These are phyloP conservation scores for Xylariaceae sp. DNA, from an alignment of 2,329 filamentous ascomycete species.

Conservation along the genomic window DNA sequence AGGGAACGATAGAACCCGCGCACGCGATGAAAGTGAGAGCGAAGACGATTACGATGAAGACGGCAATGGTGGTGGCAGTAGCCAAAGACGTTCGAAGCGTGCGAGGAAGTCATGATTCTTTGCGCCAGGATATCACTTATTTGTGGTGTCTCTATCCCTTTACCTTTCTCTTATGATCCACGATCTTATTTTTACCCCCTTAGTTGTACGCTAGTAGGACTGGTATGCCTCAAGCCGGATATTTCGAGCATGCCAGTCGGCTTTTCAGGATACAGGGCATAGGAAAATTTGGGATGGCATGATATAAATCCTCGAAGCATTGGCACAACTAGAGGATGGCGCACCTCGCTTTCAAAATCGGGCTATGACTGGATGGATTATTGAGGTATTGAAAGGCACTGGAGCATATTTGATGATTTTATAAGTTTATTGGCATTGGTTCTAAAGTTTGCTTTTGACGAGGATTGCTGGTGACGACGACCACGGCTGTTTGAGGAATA, in stretches of 20 bases:
- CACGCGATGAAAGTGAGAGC: constrained; percentile 52
- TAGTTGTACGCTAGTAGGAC: neutral
- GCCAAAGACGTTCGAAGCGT: constrained; percentile 35
- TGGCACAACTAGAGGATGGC: constrained; percentile 23
- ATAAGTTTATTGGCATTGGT: neutral
- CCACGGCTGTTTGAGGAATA: constrained; percentile 11
- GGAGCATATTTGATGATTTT: constrained; percentile 14
- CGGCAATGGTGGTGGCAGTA: constrained; percentile 33
- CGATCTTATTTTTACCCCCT: neutral
- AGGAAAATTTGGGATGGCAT: constrained; percentile 20
- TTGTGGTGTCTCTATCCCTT: neutral
- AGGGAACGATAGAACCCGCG: constrained; percentile 70
- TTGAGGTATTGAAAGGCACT: constrained; percentile 14
- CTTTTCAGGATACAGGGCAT: constrained; percentile 24
- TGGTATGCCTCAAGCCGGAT: neutral
- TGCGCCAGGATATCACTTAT: neutral
- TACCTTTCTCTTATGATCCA: neutral
- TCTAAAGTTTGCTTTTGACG: constrained; percentile 3
- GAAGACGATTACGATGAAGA: constrained; percentile 54
- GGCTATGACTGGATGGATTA: constrained; percentile 11
- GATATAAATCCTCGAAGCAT: constrained; percentile 14
- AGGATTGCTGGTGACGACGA: constrained; percentile 13
- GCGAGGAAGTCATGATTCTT: constrained; percentile 35
- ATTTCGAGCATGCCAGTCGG: constrained; percentile 1
- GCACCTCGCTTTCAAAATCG: constrained; percentile 12